Conservation (phyloP, 2,329 filamentous ascomycete species). For the Tolypocladium ovalisporum region DNA sequence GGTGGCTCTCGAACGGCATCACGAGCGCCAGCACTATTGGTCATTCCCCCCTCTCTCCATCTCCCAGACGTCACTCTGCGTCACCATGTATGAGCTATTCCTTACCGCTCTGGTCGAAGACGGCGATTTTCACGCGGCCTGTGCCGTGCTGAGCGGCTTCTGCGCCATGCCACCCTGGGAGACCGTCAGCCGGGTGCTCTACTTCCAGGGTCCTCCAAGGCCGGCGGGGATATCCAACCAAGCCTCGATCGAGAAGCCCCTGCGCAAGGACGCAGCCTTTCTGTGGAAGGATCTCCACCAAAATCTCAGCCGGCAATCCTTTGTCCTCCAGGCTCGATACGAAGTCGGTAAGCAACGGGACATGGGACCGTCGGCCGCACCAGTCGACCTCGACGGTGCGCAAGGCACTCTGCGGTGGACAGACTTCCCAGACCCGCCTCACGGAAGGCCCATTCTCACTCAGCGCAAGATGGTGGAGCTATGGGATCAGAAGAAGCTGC, state of each 20-base stretch:
- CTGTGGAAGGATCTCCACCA: constrained; percentile 45
- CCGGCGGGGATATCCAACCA: constrained; percentile 34
- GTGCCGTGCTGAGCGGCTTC: constrained; percentile 44
- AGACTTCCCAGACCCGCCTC: constrained; percentile 48
- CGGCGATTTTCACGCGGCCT: constrained; percentile 35
- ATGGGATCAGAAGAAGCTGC: constrained; percentile 37
- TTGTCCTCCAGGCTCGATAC: constrained; percentile 43
- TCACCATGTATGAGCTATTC: constrained; percentile 47
- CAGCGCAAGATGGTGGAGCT: constrained; percentile 47
- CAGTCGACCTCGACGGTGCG: constrained; percentile 28
- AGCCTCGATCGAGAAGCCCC: constrained; percentile 24
- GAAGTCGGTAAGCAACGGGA: constrained; percentile 37
- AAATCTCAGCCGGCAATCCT: constrained; percentile 45
- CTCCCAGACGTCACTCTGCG: background rate
- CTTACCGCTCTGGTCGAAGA: constrained; percentile 42
- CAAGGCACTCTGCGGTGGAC: constrained; percentile 44
- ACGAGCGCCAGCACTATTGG: background rate
- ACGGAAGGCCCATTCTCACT: constrained; percentile 32
- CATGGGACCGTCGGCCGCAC: constrained; percentile 25
- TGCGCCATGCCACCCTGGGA: constrained; percentile 44
- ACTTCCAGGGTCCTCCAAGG: constrained; percentile 37
- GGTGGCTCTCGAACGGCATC: background rate
- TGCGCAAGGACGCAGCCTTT: constrained; percentile 23
- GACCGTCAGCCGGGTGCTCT: constrained; percentile 38
- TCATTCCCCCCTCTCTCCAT: background rate